Percentiles rank a stretch among this genome's conserved stretches.
Conservation (phyloP, 768 basidiomycete species). For the Mrakia blollopis region DNA sequence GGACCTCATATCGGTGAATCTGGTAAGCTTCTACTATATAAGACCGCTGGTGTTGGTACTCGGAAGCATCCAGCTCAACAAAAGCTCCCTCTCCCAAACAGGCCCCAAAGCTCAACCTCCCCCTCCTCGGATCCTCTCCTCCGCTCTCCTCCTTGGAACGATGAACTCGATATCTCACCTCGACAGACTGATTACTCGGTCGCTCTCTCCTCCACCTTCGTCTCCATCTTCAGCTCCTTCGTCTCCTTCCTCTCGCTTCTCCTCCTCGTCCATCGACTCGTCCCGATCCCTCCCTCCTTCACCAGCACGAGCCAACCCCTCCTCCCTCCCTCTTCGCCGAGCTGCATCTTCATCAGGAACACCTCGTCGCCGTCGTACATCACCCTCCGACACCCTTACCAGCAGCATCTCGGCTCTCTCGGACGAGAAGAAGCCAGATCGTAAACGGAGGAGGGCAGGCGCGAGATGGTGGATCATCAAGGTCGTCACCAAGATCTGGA, state of each 20-base stretch:
- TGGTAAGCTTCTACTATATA: too few relatives aligned
- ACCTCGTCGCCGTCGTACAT: background rate
- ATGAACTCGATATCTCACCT: conserved; percentile 19
- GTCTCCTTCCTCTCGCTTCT: background rate
- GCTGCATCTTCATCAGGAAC: background rate
- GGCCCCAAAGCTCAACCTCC: conserved; percentile 1
- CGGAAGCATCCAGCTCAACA: too few relatives aligned
- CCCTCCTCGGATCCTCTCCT: background rate
- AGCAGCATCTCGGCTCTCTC: background rate
- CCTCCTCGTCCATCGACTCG: background rate
- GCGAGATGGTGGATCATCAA: conserved; percentile 7
- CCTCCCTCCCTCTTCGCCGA: conserved; percentile 3
- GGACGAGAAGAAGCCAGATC: background rate
- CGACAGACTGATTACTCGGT: conserved; percentile 10
- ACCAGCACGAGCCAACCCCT: background rate
- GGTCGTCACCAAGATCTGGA: background rate
- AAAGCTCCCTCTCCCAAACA: background rate
- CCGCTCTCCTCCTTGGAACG: background rate
- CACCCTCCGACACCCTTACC: background rate
- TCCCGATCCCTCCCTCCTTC: conserved; percentile 5
- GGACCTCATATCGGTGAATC: too few relatives aligned
- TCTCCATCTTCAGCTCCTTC: background rate
- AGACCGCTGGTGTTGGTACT: too few relatives aligned
- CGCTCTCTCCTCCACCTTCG: background rate
- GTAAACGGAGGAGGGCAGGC: background rate